A percentile compares a stretch with the other conserved stretches of the same genome.
These are phyloP conservation scores for Leptographium flavum DNA, from an alignment of 2,329 filamentous ascomycete genomes.

Conservation along the genomic window DNA sequence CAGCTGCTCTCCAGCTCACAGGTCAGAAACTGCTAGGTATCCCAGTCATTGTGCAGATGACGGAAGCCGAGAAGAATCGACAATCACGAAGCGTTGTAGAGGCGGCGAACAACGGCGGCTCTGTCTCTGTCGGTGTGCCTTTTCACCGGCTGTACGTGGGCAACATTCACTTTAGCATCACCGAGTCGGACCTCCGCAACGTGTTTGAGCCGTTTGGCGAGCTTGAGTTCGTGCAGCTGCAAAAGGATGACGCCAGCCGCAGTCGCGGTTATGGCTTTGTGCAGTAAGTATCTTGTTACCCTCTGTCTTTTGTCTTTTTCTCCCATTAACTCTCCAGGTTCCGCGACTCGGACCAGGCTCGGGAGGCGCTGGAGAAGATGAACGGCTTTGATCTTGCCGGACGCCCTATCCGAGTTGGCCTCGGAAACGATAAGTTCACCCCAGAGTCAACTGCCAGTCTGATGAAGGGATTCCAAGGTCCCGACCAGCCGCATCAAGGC, in stretches of 20 bases:
- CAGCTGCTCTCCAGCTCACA: slow-evolving; percentile 90
- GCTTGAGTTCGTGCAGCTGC: slow-evolving; percentile 91
- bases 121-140: slow-evolving; percentile 70
- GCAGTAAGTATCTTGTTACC: slow-evolving; percentile 51
- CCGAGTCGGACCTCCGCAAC: slow-evolving; percentile 85
- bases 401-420: slow-evolving; percentile 92
- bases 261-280: slow-evolving; percentile 97
- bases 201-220: slow-evolving; percentile 97
- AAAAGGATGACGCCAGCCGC: slow-evolving; percentile 84
- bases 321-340: slow-evolving; percentile 42
- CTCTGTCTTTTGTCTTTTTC: slow-evolving; percentile 56
- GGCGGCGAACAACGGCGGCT: slow-evolving; percentile 52
- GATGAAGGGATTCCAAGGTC: slow-evolving; percentile 79
- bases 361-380: slow-evolving; percentile 95
- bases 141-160: slow-evolving; percentile 98
- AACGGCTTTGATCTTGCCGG: slow-evolving; percentile 97
- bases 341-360: slow-evolving; percentile 76
- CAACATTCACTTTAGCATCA: slow-evolving; percentile 99
- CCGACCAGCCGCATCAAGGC: slow-evolving; percentile 60
- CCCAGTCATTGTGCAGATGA: slow-evolving; percentile 94
- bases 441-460: slow-evolving; percentile 89
- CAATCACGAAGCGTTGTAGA: slow-evolving; percentile 61
- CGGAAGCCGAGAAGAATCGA: slow-evolving; percentile 98
- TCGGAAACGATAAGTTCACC: slow-evolving; percentile 99
- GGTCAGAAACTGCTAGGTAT: slow-evolving; percentile 98